Conservation (phyloP, 768 basidiomycete genomes). For the Termitomyces sp. region DNA sequence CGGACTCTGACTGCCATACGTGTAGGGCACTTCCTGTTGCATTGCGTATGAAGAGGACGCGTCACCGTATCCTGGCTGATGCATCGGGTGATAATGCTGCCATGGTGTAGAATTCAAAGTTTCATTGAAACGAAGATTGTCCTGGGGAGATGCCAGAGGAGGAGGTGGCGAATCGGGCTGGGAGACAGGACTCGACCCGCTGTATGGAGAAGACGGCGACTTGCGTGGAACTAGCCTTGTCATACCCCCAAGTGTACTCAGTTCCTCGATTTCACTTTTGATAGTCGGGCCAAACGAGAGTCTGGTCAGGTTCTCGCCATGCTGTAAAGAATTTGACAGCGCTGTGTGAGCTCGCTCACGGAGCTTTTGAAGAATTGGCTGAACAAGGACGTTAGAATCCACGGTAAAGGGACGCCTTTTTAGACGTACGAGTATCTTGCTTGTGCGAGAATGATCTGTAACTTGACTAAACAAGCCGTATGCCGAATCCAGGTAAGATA, state of each 20-base stretch:
- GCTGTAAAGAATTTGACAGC: slow-evolving; percentile 23
- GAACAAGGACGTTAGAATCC: neutral
- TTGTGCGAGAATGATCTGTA: slow-evolving; percentile 45
- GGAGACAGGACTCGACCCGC: slow-evolving; percentile 38
- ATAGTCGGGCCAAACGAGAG: slow-evolving; percentile 34
- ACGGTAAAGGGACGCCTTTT: neutral
- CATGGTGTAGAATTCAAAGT: slow-evolving; percentile 17
- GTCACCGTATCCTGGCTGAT: slow-evolving; percentile 28
- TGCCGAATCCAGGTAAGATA: slow-evolving; percentile 64
- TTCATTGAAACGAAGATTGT: slow-evolving; percentile 14
- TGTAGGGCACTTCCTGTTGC: slow-evolving; percentile 13
- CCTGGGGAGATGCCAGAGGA: slow-evolving; percentile 18
- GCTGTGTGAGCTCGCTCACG: slow-evolving; percentile 46
- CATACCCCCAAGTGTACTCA: slow-evolving; percentile 58
- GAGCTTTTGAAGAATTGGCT: slow-evolving; percentile 62
- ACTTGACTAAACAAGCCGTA: slow-evolving; percentile 53
- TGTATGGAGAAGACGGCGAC: slow-evolving; percentile 40
- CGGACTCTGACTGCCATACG: slow-evolving; percentile 14
- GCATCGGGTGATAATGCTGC: slow-evolving; percentile 29
- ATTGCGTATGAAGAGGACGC: slow-evolving; percentile 13
- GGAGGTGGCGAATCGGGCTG: slow-evolving; percentile 44
- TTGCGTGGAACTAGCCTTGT: slow-evolving; percentile 56
- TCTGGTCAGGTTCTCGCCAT: slow-evolving; percentile 21
- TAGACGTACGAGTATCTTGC: slow-evolving; percentile 52
- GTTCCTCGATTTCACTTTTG: slow-evolving; percentile 58